Evolutionary conservation across 164 flowering plant genomes (phyloP), one percentile per base, ranked within the genome.

Genomic region (Kingdonia uniflora): DNA sequence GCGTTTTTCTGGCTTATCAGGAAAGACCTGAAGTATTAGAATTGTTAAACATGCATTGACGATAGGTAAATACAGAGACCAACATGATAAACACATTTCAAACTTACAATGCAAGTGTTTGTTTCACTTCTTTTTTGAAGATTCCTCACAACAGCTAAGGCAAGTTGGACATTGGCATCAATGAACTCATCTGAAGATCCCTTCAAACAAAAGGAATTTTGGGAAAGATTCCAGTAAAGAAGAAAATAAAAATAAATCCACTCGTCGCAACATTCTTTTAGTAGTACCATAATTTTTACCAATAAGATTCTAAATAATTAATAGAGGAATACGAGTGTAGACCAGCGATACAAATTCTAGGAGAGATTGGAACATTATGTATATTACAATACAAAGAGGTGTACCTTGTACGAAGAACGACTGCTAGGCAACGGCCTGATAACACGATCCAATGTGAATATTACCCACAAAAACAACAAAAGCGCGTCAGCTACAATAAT

Each of bases 111-210:
- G 75, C 96, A 73, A 63, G 89, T 71, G 52, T 74, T 72, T 48
- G 73, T 73, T 72, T 77, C 84, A 68, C 62, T 79, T 65, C 53
- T 82, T 67, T 81, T 83, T 59, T 72, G 73, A 24, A 92, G 80
- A 71, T 79, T 85, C 65, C 71, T 80, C 25, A 81, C 80, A 54
- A 85, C 79, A 42, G 89, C 74, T 69, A 92, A 71, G 29, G 74
- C 87, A 41, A 92, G 89, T 68, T 92, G 95, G 67, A 92, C 71
- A 61, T 92, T 92, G 68, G 99, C 95, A 67, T 88, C 95, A 48
- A 76, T 86, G 70, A 79, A 92, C 16, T 86, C 99, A 77, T 92
- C 99, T 65, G 96, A 92, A 64, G 99, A 92, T 62, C 99, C 99
- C 99, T 92, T 79, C 77, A 78, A 65, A 73, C 44, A 62, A 48